Evolutionary conservation across 192 early-diverging fungal species (phyloP).

Genomic region (Gryganskiella cystojenkinii): DNA sequence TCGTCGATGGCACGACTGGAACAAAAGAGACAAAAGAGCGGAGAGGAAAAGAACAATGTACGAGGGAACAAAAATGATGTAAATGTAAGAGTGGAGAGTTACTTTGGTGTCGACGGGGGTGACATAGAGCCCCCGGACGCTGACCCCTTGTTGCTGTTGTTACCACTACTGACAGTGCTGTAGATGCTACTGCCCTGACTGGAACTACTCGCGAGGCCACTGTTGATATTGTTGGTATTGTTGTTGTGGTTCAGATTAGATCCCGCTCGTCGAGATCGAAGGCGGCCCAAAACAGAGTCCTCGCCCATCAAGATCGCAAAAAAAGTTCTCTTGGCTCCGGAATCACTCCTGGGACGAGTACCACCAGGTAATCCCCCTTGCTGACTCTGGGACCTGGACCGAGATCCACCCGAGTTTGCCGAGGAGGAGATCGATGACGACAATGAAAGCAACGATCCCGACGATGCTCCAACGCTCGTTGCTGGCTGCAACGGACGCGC

Average conservation of each 20-base stretch:
- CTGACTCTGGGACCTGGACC: conserved; percentile 9
- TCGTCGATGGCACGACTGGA: no score
- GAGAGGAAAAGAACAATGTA: no score
- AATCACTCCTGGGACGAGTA: conserved; percentile 36
- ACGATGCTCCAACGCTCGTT: background rate
- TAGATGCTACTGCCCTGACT: background rate
- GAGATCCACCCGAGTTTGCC: background rate
- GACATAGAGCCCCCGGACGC: no score
- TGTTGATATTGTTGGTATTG: conserved; percentile 1
- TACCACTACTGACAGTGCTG: background rate
- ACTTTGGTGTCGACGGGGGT: no score
- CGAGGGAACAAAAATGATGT: no score
- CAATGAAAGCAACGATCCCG: background rate
- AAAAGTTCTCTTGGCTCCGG: conserved; percentile 32
- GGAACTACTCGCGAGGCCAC: no score
- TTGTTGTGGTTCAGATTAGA: conserved; percentile 18
- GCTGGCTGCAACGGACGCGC: background rate
- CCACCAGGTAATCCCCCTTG: background rate
- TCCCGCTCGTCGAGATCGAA: conserved; percentile 17
- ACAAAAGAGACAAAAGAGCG: no score
- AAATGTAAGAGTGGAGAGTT: no score
- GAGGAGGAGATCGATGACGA: conserved; percentile 7
- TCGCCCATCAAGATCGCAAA: conserved; percentile 50
- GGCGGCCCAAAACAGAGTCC: conserved; percentile 35
- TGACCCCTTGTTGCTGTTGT: no score